These are phyloP conservation scores for Zoysia japonica DNA, from an alignment of 176 grass and related monocot genomes.

Conservation along the genomic window DNA sequence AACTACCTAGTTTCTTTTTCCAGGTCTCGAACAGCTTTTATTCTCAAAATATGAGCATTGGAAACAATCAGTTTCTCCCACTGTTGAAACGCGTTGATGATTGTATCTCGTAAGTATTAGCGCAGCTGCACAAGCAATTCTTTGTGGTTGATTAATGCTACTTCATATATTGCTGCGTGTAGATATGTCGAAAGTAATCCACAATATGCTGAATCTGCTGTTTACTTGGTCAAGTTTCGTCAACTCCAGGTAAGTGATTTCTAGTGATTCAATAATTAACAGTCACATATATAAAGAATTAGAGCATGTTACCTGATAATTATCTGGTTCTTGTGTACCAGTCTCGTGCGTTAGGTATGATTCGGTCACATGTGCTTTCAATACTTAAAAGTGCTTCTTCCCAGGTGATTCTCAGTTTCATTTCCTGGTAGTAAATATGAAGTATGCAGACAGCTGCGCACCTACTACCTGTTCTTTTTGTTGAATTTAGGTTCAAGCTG, in stretches of 20 bases:
- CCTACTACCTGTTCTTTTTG: conserved; percentile 14
- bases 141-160: conserved; percentile 15
- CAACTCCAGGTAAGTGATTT: conserved; percentile 77
- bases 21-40: conserved; percentile 93
- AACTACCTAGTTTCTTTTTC: conserved; percentile 29
- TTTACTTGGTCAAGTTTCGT: conserved; percentile 97
- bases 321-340: conserved; percentile 47
- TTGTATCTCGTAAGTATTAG: conserved; percentile 83
- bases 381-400: conserved; percentile 94
- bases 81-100: conserved; percentile 95
- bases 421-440: conserved; percentile 39
- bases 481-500: conserved; percentile 73
- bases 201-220: conserved; percentile 96
- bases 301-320: neutral
- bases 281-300: conserved; percentile 1
- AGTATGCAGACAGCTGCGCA: conserved; percentile 21
- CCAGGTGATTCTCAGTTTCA: conserved; percentile 59
- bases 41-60: conserved; percentile 86
- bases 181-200: conserved; percentile 95
- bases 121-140: neutral
- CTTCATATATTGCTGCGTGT: conserved; percentile 36
- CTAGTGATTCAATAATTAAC: conserved; percentile 22
- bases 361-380: conserved; percentile 87
- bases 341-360: conserved; percentile 94
- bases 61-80: conserved; percentile 82